These are phyloP conservation scores for Penicillium bialowiezense DNA, from an alignment of 495 filamentous ascomycete species.

Conservation along the genomic window DNA sequence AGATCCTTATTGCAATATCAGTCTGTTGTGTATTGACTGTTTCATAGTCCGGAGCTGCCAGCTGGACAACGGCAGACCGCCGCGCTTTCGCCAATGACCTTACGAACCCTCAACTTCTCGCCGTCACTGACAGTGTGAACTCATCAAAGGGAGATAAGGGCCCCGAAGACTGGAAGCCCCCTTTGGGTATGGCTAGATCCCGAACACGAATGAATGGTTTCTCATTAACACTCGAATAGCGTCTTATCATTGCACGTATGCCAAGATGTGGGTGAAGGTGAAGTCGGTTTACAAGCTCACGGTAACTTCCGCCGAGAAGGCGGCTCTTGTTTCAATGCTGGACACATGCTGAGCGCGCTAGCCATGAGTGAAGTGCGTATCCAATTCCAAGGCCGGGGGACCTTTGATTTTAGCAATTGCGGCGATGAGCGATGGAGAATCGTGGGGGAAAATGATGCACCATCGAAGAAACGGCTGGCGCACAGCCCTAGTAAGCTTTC, in stretches of 20 bases:
- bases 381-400: too few relatives aligned
- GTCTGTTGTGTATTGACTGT: too few relatives aligned
- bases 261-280: slow-evolving; percentile 66
- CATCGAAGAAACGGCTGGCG: too few relatives aligned
- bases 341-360: slow-evolving; percentile 50
- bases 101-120: slow-evolving; percentile 64
- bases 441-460: too few relatives aligned
- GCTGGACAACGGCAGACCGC: slow-evolving; percentile 60
- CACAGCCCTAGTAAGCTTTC: too few relatives aligned
- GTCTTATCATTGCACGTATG: slow-evolving; percentile 73
- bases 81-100: slow-evolving; percentile 72
- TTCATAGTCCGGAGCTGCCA: slow-evolving; percentile 38
- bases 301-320: slow-evolving; percentile 60
- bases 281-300: slow-evolving; percentile 61
- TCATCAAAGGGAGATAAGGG: slow-evolving; percentile 63
- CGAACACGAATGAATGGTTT: neutral
- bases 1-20: too few relatives aligned
- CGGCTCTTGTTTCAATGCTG: slow-evolving; percentile 62
- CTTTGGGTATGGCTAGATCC: slow-evolving; percentile 42
- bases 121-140: slow-evolving; percentile 75
- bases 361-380: neutral
- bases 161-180: slow-evolving; percentile 73
- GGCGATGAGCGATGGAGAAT: too few relatives aligned
- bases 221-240: slow-evolving; percentile 19
- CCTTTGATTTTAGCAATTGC: too few relatives aligned